Evolutionary conservation across 768 basidiomycete species (phyloP), one percentile per base, ranked within the genome.

Genomic region (Hypholoma fasciculare): DNA sequence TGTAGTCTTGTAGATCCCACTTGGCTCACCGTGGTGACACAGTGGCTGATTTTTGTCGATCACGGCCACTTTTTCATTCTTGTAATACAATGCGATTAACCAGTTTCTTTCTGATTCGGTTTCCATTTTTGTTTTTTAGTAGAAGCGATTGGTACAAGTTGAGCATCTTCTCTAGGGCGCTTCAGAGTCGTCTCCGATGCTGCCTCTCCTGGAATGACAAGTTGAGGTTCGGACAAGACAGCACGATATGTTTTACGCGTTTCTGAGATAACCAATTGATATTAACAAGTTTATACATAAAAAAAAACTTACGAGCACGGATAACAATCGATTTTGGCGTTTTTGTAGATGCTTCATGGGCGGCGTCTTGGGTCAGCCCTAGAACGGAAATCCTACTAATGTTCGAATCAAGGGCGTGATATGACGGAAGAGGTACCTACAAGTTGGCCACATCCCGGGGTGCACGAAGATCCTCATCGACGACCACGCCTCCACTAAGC

Each of bases 191-290:
- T 9, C 8, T 49, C 39, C 13, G 16, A 27, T 0, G 13, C 17
- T 57, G 19, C 56, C 17, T 54, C n/a, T 7, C 36, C 54, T 2
- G 60, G 87, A 1, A 91, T 69, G 11, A 93, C 78, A 9, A 92
- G 68, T 48, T 69, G 82, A 0, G 92, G 90, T 65, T 90, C 89
- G 3, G 91, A 92, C 19, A 94, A 73, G 0, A 93, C 81, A 0
- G 92, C 88, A 5, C 91, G 83, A 64, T 90, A 92, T 4, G 90
- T 92, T 66, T 83, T 85, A 34, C 92, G 88, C 0, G 91, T 90
- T 74, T 90, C 92, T 93, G 63, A 16, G 11, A 27, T 3, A 14
- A 23, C 38, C 19, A 46, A 7, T 23, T 26, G 11, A 49, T 56
- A 53, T 27, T 34, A 19, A 43, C 19, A 52, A 52, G 16, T 23